Conservation (phyloP, 1,139 yeast species). For the Ogataea hybrid region DNA sequence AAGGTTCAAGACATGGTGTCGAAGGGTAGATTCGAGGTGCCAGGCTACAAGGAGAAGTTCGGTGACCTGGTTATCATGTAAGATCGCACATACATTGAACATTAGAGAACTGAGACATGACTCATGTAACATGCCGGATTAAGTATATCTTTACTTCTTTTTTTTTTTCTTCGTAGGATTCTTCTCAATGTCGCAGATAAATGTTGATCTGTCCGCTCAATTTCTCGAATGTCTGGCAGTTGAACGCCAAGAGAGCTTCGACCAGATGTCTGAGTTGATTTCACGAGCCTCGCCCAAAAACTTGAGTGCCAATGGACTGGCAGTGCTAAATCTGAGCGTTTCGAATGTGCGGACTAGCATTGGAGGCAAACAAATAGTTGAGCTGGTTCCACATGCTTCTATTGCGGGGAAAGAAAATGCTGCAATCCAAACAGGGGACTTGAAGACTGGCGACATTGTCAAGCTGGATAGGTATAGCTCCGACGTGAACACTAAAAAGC, state of each 20-base stretch:
- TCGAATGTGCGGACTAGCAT: conserved; percentile 69
- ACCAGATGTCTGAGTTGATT: conserved; percentile 49
- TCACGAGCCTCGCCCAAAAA: conserved; percentile 58
- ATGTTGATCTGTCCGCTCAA: conserved; percentile 36
- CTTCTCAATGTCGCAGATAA: conserved; percentile 6
- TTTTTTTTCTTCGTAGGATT: neutral
- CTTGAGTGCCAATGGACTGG: conserved; percentile 69
- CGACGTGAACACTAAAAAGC: conserved; percentile 19
- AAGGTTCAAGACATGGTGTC: conserved; percentile 94
- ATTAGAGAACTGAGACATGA: conserved; percentile 8
- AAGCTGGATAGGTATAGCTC: conserved; percentile 37
- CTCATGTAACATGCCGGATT: conserved; percentile 1
- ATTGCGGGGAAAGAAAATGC: conserved; percentile 12
- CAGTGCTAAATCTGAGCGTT: conserved; percentile 62
- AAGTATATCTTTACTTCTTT: neutral
- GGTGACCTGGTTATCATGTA: conserved; percentile 96
- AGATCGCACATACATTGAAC: conserved; percentile 23
- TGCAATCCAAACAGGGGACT: conserved; percentile 51
- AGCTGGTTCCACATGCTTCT: conserved; percentile 56
- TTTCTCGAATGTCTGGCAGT: conserved; percentile 52
- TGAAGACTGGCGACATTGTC: conserved; percentile 80
- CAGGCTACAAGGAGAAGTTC: conserved; percentile 97
- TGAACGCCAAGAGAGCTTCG: conserved; percentile 61
- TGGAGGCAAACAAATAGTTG: conserved; percentile 74
- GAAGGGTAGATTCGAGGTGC: conserved; percentile 98